Evolutionary conservation across 2,329 filamentous ascomycete genomes (phyloP).

Genomic region (Scytalidium sp.): DNA sequence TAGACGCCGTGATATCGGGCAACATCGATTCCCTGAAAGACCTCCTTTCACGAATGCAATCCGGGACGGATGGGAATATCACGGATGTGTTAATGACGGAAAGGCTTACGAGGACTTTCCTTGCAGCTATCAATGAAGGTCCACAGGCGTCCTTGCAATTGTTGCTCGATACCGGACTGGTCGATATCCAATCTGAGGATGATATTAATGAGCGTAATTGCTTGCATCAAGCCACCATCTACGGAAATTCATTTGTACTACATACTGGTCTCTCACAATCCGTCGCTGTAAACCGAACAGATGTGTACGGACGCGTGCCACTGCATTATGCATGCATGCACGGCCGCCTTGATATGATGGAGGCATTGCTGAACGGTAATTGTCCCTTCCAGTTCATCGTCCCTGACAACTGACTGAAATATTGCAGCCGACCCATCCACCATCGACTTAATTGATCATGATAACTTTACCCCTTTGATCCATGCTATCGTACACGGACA

Average conservation of each 20-base stretch:
- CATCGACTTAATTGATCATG: conserved; percentile 86
- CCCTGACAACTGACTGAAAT: conserved; percentile 9
- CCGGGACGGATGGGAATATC: conserved; percentile 52
- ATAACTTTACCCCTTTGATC: conserved; percentile 95
- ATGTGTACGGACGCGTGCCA: conserved; percentile 92
- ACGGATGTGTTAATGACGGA: conserved; percentile 61
- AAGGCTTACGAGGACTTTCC: conserved; percentile 83
- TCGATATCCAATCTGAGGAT: conserved; percentile 91
- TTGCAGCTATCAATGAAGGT: conserved; percentile 84
- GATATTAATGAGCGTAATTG: conserved; percentile 98
- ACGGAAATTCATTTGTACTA: conserved; percentile 78
- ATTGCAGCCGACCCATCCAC: conserved; percentile 64
- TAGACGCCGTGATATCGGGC: conserved; percentile 82
- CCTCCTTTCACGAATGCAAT: conserved; percentile 70
- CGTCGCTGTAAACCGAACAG: conserved; percentile 75
- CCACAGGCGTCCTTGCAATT: conserved; percentile 72
- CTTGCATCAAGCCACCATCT: conserved; percentile 94
- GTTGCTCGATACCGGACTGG: conserved; percentile 75
- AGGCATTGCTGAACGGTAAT: conserved; percentile 65
- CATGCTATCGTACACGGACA: conserved; percentile 91
- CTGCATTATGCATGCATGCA: conserved; percentile 97
- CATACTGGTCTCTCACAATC: conserved; percentile 69
- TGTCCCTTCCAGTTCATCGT: not conserved
- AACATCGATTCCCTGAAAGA: conserved; percentile 77
- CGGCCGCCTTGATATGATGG: conserved; percentile 80